These are phyloP conservation scores for Cadophora malorum DNA, from an alignment of 2,329 filamentous ascomycete genomes.

Conservation along the genomic window DNA sequence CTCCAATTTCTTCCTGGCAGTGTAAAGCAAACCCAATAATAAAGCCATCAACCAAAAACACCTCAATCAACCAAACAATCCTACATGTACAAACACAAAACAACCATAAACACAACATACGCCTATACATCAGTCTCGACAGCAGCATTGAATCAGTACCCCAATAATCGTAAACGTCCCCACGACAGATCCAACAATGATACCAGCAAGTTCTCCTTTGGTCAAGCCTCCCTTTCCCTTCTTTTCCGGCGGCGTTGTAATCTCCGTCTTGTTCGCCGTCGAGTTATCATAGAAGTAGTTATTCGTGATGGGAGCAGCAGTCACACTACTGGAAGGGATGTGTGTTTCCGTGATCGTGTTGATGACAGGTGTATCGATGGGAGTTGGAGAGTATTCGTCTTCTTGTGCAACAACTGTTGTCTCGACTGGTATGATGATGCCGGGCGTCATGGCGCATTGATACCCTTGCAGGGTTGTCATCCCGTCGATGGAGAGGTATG, in stretches of 20 bases:
- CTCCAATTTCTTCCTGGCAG: no score
- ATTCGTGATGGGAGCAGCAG: not conserved
- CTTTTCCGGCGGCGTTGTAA: not conserved
- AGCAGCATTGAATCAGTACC: not conserved
- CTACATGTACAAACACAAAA: no score
- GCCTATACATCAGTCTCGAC: not conserved
- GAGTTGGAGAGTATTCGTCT: not conserved
- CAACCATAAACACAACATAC: no score
- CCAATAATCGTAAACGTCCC: conserved; percentile 7
- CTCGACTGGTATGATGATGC: not conserved
- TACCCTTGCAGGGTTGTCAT: not conserved
- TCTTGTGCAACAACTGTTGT: not conserved
- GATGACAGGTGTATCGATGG: not conserved
- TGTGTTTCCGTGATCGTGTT: not conserved
- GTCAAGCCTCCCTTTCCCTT: not conserved
- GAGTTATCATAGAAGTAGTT: conserved; percentile 7
- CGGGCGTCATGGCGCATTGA: not conserved
- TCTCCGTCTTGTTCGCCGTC: conserved; percentile 2
- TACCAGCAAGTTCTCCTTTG: conserved; percentile 2
- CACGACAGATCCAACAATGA: conserved; percentile 2
- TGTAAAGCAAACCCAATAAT: no score
- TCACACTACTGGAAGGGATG: not conserved
- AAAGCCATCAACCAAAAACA: no score
- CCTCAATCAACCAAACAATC: no score
- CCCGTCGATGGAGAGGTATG: not conserved